Percentiles rank a stretch among this genome's conserved stretches.
phyloP scores from a whole-genome alignment of 345 rosid genomes.

The Noccaea caerulescens region DNA sequence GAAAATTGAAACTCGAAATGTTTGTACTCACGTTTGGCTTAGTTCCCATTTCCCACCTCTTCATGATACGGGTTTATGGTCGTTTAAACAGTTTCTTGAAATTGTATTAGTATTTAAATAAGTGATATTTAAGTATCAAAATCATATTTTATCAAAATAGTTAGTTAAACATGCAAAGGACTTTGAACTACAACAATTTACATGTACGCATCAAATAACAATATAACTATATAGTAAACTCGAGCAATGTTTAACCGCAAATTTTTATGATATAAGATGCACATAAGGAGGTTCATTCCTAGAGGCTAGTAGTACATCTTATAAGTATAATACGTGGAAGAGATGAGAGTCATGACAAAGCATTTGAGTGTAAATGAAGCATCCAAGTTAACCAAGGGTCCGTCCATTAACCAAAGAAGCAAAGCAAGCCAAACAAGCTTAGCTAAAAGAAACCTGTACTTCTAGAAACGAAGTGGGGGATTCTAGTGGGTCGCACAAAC shows the following conservation, averaged over 20 bases:
- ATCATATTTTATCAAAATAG: not conserved
- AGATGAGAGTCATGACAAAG: conserved; percentile 10
- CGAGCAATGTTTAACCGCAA: not conserved
- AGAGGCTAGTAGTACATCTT: not conserved
- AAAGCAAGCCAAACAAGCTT: conserved; percentile 34
- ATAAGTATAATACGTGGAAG: conserved; percentile 16
- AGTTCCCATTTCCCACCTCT: conserved; percentile 18
- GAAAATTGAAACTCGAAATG: not conserved
- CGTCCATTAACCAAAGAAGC: conserved; percentile 36
- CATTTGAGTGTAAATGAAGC: conserved; percentile 37
- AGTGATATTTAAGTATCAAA: not conserved
- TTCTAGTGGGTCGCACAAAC: conserved; percentile 40
- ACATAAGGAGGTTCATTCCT: not conserved
- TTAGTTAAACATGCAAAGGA: not conserved
- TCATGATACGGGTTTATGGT: conserved; percentile 8
- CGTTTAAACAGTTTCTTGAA: not conserved
- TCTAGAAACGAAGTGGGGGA: conserved; percentile 35
- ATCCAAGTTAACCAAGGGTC: conserved; percentile 38
- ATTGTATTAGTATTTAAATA: not conserved
- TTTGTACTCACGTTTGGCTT: conserved; percentile 7
- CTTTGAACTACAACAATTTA: not conserved
- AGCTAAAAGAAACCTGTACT: conserved; percentile 29
- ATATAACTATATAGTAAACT: not conserved
- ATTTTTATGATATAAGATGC: not conserved
- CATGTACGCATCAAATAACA: not conserved